These are phyloP conservation scores for Trichoderma simmonsii DNA, from an alignment of 2,329 filamentous ascomycete species.

Conservation along the genomic window DNA sequence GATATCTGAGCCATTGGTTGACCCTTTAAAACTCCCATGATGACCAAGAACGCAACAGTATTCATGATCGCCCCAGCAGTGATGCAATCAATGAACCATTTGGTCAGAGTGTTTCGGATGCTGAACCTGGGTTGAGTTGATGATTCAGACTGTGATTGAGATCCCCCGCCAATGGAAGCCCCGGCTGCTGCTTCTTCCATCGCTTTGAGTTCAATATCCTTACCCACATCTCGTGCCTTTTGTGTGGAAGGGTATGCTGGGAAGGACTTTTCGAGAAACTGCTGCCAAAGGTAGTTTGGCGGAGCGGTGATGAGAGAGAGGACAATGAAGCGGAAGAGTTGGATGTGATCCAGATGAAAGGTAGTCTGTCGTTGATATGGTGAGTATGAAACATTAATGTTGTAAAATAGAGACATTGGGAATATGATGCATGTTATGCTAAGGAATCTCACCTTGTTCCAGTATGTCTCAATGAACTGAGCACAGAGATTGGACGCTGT, in stretches of 20 bases:
- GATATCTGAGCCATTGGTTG: conserved; percentile 37
- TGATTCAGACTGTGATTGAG: background rate
- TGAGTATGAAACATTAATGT: background rate
- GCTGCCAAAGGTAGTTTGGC: conserved; percentile 58
- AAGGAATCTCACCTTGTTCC: conserved; percentile 36
- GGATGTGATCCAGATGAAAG: conserved; percentile 45
- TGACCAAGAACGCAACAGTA: conserved; percentile 44
- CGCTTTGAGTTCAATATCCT: conserved; percentile 31
- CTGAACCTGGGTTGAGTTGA: conserved; percentile 33
- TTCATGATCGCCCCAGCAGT: conserved; percentile 46
- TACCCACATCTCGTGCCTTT: conserved; percentile 5
- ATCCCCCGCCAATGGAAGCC: background rate
- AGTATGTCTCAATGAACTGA: conserved; percentile 51
- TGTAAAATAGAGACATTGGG: background rate
- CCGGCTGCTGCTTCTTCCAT: conserved; percentile 24
- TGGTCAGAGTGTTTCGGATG: conserved; percentile 41
- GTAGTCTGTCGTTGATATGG: conserved; percentile 26
- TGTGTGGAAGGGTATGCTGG: conserved; percentile 40
- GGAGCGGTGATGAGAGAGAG: conserved; percentile 53
- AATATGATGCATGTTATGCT: background rate
- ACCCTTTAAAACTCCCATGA: conserved; percentile 47
- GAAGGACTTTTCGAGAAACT: conserved; percentile 50
- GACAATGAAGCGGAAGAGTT: conserved; percentile 53
- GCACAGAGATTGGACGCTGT: conserved; percentile 53
- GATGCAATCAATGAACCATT: conserved; percentile 52